A percentile compares a stretch with the other conserved stretches of the same genome.
These are phyloP conservation scores for Candida silvicultrix DNA, from an alignment of 805 yeast species.

Conservation along the genomic window DNA sequence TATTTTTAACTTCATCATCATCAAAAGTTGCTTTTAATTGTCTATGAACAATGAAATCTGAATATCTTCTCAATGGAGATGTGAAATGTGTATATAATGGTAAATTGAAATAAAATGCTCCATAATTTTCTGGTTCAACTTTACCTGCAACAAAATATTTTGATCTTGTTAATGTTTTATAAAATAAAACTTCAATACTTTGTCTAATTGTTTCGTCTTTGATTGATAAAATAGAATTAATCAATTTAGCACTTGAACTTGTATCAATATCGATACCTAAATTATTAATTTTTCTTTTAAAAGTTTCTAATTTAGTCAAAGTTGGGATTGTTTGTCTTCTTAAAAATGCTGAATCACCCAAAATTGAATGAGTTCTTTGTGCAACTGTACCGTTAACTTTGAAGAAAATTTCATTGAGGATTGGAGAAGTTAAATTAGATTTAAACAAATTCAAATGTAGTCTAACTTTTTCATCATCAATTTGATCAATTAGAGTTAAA, in stretches of 20 bases:
- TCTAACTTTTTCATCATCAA: conserved; percentile 80
- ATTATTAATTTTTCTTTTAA: conserved; percentile 62
- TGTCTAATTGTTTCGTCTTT: conserved; percentile 56
- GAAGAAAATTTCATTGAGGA: conserved; percentile 70
- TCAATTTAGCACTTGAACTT: conserved; percentile 61
- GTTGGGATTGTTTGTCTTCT: conserved; percentile 88
- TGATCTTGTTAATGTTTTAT: conserved; percentile 79
- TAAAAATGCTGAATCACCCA: conserved; percentile 78
- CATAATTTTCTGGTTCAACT: conserved; percentile 69
- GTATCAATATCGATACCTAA: conserved; percentile 70
- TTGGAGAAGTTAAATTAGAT: conserved; percentile 44
- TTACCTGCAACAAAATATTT: conserved; percentile 86
- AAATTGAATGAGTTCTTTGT: conserved; percentile 60
- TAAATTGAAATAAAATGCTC: conserved; percentile 74
- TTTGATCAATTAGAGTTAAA: conserved; percentile 65
- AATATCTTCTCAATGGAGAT: conserved; percentile 88
- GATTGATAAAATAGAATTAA: conserved; percentile 61
- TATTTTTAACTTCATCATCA: conserved; percentile 9
- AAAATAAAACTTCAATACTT: conserved; percentile 72
- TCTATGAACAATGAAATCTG: conserved; percentile 88
- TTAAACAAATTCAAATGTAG: conserved; percentile 70
- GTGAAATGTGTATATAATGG: conserved; percentile 91
- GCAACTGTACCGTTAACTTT: conserved; percentile 86
- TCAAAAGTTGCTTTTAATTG: conserved; percentile 69
- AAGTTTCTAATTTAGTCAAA: conserved; percentile 69